phyloP scores from a whole-genome alignment of 2,329 filamentous ascomycete species.

The Kalmusia sp. region DNA sequence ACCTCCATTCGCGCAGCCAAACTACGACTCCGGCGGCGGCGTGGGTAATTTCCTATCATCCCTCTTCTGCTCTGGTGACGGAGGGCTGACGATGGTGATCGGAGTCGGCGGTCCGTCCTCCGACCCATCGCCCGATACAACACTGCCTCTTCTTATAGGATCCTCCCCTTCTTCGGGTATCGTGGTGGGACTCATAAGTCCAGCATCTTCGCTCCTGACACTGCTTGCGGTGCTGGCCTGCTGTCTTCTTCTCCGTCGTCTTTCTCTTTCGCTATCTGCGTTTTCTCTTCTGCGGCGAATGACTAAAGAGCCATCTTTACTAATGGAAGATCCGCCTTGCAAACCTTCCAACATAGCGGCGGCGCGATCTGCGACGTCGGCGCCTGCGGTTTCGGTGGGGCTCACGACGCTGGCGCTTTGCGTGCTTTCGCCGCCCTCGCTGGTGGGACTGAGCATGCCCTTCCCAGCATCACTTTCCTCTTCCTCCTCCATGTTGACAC shows the following conservation, averaged over 20 bases:
- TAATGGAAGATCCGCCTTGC: slow-evolving; percentile 65
- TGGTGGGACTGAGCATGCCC: slow-evolving; percentile 60
- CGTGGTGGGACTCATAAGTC: slow-evolving; percentile 38
- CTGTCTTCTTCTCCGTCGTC: slow-evolving; percentile 66
- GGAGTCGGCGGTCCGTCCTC: slow-evolving; percentile 30
- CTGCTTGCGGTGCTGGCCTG: slow-evolving; percentile 38
- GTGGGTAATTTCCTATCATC: slow-evolving; percentile 33
- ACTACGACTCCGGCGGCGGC: slow-evolving; percentile 36
- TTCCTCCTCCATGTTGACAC: slow-evolving; percentile 62
- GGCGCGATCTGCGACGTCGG: slow-evolving; percentile 83
- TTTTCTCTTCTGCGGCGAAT: slow-evolving; percentile 74
- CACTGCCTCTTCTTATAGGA: slow-evolving; percentile 16
- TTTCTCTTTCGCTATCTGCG: slow-evolving; percentile 78
- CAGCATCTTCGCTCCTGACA: slow-evolving; percentile 35
- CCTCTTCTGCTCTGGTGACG: slow-evolving; percentile 41
- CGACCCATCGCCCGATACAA: slow-evolving; percentile 15
- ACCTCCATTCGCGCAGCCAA: too few species aligned
- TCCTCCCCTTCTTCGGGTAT: slow-evolving; percentile 39
- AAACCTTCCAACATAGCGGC: slow-evolving; percentile 85
- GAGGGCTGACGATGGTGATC: slow-evolving; percentile 46
- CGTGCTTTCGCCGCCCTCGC: slow-evolving; percentile 38
- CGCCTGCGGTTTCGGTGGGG: slow-evolving; percentile 51
- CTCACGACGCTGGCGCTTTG: slow-evolving; percentile 31
- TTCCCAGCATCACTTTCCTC: slow-evolving; percentile 56
- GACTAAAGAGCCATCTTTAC: slow-evolving; percentile 53